phyloP scores from a whole-genome alignment of 139 green algal species.

The Mychonastes homosphaera region DNA sequence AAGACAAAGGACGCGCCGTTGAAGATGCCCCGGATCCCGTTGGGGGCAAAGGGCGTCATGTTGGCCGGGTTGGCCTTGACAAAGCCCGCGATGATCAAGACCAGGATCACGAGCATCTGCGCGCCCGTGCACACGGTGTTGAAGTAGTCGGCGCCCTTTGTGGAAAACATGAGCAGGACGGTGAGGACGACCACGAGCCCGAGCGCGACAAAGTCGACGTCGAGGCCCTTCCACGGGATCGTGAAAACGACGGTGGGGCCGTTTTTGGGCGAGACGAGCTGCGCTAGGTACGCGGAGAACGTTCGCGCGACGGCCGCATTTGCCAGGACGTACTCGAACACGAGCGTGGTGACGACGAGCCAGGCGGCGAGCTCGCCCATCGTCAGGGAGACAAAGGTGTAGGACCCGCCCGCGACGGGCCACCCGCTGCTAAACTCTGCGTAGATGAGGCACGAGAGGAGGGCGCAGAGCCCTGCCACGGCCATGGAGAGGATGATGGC shows the following conservation, averaged over 20 bases:
- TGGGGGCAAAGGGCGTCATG: conserved; percentile 10
- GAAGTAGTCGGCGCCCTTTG: conserved; percentile 6
- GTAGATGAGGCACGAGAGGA: too few species aligned
- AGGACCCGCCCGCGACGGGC: too few species aligned
- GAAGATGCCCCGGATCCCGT: conserved; percentile 14
- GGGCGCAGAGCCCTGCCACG: too few species aligned
- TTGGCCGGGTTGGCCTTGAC: conserved; percentile 11
- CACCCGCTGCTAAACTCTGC: too few species aligned
- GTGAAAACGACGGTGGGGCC: conserved; percentile 34
- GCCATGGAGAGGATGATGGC: too few species aligned
- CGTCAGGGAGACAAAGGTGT: too few species aligned
- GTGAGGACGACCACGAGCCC: conserved; percentile 21
- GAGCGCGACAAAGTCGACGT: conserved; percentile 44
- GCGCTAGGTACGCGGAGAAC: conserved; percentile 49
- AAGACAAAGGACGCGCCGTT: conserved; percentile 42
- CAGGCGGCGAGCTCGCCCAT: too few species aligned
- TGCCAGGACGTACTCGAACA: conserved; percentile 21
- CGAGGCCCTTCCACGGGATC: conserved; percentile 18
- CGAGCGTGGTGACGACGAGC: too few species aligned
- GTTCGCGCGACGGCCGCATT: conserved; percentile 49
- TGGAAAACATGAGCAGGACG: conserved; percentile 13
- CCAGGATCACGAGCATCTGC: conserved; percentile 7
- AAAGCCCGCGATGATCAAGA: conserved; percentile 14
- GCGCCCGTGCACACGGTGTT: conserved; percentile 2
- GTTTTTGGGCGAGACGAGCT: conserved; percentile 3